phyloP scores from a whole-genome alignment of 83 land plant genomes.

The Picea abies region DNA sequence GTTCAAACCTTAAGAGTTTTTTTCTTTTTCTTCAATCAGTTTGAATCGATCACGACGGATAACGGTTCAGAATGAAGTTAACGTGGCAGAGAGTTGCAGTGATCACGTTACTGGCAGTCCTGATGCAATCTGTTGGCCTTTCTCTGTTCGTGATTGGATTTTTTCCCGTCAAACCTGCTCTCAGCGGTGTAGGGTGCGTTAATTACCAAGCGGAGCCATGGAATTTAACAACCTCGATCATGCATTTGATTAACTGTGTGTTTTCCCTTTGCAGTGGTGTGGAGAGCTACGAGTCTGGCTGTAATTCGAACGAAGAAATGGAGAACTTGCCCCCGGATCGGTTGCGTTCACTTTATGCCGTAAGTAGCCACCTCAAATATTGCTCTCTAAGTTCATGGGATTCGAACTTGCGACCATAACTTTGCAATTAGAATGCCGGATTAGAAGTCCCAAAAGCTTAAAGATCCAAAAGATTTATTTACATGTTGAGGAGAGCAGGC shows the following conservation, averaged over 20 bases:
- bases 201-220: background rate
- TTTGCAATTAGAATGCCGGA: background rate
- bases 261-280: constrained; percentile 43
- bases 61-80: too few species aligned
- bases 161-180: constrained; percentile 89
- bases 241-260: background rate
- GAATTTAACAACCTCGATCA: background rate
- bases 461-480: background rate
- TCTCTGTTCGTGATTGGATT: constrained; percentile 72
- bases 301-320: constrained; percentile 1
- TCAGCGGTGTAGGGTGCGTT: constrained; percentile 71
- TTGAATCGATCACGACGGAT: too few species aligned
- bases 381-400: too few species aligned
- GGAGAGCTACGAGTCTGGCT: constrained; percentile 48
- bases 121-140: constrained; percentile 73
- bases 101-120: constrained; percentile 26
- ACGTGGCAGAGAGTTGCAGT: too few species aligned
- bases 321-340: constrained; percentile 28
- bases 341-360: constrained; percentile 51
- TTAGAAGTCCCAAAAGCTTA: too few species aligned
- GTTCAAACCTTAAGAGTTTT: too few species aligned
- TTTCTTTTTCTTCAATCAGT: too few species aligned
- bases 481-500: background rate
- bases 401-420: background rate
- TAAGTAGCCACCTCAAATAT: constrained; percentile 1